Evolutionary conservation across 1,284 basidiomycete genomes (phyloP), one percentile per base, ranked within the genome.

Genomic region (Golubevia pallescens): DNA sequence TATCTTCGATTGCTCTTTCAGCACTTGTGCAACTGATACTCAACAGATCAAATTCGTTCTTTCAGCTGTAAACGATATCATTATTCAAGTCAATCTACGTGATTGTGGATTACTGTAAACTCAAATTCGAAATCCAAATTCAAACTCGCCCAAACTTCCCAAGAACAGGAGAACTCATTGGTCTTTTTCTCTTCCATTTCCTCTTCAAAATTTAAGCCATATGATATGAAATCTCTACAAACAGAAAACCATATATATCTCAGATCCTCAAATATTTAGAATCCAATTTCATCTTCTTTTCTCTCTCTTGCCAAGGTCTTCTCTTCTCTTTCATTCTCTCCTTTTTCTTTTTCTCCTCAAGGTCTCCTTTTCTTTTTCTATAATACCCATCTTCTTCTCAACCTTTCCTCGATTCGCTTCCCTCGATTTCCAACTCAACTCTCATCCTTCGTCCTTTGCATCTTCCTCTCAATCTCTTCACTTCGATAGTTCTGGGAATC

Each of bases 21-120:
- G 20, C 60, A 80, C 77, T 21, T 80, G 78, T 57, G 78, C 78
- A 4, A 80, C 78, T 10, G 78, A 80, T 59, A 80, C 78, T 2
- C 69, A 63, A 16, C 78, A 80, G 70, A 80, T 80, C 70, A 72
- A 73, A 55, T 80, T 80, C 58, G 78, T 80, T 65, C 72, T 80
- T 66, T 73, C 71, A 8, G 78, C 78, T 2, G 78, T 71, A 63
- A 82, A 82, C 78, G 86, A 87, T 63, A 85, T 87, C 58, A 86
- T 87, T 69, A 87, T 87, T 58, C 86, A 87, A 68, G 86, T 86
- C 75, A 88, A 87, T 73, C 77, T 88, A 38, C 78, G 86, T 24
- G 86, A 87, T 58, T 86, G 85, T 65, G 86, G 86, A 74, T 77
- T 87, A 52, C 80, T 87, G 48, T 87, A 70, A 61, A 13, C 34